Percentiles rank a stretch among this genome's conserved stretches.
Conservation (phyloP, 129 eudicot genomes). For the Ambrosia trifida region DNA sequence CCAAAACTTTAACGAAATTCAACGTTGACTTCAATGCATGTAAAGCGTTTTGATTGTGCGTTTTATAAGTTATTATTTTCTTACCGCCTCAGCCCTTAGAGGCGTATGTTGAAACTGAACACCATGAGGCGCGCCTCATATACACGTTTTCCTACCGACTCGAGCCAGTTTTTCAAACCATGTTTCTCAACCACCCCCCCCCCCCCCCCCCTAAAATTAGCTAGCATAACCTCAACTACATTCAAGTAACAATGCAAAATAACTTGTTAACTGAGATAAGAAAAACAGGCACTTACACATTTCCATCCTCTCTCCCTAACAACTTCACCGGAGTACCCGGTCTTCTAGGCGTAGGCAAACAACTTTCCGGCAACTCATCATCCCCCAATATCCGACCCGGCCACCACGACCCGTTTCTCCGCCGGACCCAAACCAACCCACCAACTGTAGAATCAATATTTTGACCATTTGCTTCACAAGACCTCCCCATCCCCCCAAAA, state of each 20-base stretch:
- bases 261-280: background rate
- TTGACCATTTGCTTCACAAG: conserved; percentile 43
- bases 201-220: no score
- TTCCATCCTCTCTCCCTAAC: conserved; percentile 81
- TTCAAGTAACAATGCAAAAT: background rate
- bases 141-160: no score
- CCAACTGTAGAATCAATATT: conserved; percentile 55
- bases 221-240: background rate
- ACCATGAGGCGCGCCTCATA: no score
- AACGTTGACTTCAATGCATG: background rate
- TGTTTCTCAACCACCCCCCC: no score
- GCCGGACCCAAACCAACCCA: conserved; percentile 88
- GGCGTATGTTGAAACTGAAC: no score
- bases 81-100: no score
- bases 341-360: conserved; percentile 54
- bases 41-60: background rate
- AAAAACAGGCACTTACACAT: conserved; percentile 61
- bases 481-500: conserved; percentile 51
- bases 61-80: background rate
- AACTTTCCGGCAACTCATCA: conserved; percentile 62
- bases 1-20: background rate
- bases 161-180: no score
- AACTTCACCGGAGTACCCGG: conserved; percentile 89
- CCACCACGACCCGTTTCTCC: conserved; percentile 95
- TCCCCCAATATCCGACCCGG: conserved; percentile 77